Evolutionary conservation across 1,284 basidiomycete species (phyloP).

Genomic region (Apiotrichum domesticum): DNA sequence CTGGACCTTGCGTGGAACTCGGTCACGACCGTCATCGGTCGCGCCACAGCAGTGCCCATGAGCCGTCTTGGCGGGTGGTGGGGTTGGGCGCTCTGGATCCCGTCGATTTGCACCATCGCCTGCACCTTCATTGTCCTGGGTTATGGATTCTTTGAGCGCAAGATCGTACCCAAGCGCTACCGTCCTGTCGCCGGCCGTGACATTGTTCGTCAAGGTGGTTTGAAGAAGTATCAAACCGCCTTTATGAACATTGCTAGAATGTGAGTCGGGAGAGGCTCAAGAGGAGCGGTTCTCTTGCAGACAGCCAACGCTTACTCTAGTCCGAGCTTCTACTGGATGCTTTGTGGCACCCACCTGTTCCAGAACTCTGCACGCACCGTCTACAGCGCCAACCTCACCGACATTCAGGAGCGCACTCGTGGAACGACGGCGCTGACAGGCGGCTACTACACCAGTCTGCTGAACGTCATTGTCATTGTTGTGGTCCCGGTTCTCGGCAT

Average conservation of each 20-base stretch:
- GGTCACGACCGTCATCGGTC: slow-evolving; percentile 29
- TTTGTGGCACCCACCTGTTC: slow-evolving; percentile 19
- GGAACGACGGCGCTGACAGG: slow-evolving; percentile 33
- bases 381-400: slow-evolving; percentile 39
- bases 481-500: slow-evolving; percentile 36
- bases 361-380: slow-evolving; percentile 36
- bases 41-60: slow-evolving; percentile 35
- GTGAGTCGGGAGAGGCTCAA: too few species aligned
- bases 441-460: slow-evolving; percentile 39
- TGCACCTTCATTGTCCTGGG: slow-evolving; percentile 16
- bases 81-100: slow-evolving; percentile 40
- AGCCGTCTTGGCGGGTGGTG: slow-evolving; percentile 29
- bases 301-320: background rate
- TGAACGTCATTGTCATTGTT: slow-evolving; percentile 42
- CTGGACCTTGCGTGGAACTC: slow-evolving; percentile 37
- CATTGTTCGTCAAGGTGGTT: background rate
- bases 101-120: background rate
- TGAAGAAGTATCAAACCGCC: too few species aligned
- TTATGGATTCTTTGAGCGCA: slow-evolving; percentile 31
- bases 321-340: slow-evolving; percentile 16
- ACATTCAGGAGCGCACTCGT: slow-evolving; percentile 40
- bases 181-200: slow-evolving; percentile 10
- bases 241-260: too few species aligned
- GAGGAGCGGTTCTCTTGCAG: too few species aligned
- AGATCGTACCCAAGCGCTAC: slow-evolving; percentile 22